These are phyloP conservation scores for Diaporthe vexans DNA, from an alignment of 2,329 filamentous ascomycete genomes.

Conservation along the genomic window DNA sequence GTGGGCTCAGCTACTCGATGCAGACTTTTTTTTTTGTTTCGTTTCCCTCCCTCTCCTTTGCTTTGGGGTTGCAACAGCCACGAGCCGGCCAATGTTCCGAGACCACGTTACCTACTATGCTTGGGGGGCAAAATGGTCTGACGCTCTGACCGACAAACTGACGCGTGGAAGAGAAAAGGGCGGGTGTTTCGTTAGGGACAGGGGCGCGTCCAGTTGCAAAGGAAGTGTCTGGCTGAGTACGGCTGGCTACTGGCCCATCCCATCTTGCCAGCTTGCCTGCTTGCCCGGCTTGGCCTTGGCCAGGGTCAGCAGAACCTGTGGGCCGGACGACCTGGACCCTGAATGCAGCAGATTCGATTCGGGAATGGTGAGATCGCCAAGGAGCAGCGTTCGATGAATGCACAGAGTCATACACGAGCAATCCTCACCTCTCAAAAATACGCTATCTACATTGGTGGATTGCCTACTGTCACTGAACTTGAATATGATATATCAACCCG, in stretches of 20 bases:
- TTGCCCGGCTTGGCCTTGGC: background rate
- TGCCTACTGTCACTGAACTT: background rate
- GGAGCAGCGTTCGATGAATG: constrained; percentile 1
- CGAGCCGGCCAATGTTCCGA: constrained; percentile 19
- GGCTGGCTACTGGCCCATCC: too few species aligned
- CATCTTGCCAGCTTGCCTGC: too few species aligned
- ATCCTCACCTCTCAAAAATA: background rate
- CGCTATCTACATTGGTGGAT: background rate
- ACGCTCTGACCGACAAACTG: constrained; percentile 21
- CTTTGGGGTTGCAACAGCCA: background rate
- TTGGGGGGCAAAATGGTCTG: constrained; percentile 23
- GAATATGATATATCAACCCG: constrained; percentile 9
- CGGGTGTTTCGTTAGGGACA: constrained; percentile 3
- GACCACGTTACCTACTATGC: constrained; percentile 29
- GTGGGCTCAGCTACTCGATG: background rate
- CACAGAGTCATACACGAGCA: constrained; percentile 9
- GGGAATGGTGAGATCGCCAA: constrained; percentile 18
- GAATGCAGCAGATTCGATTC: constrained; percentile 24
- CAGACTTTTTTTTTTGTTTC: background rate
- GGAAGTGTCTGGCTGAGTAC: constrained; percentile 12
- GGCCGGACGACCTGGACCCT: background rate
- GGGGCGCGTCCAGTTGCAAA: constrained; percentile 24
- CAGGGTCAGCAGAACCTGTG: background rate
- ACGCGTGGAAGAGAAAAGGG: constrained; percentile 15
- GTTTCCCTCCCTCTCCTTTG: too few species aligned